Evolutionary conservation across 352 stramenopile genomes (phyloP), one percentile per base, ranked within the genome.

Genomic region (Peronospora farinosa): DNA sequence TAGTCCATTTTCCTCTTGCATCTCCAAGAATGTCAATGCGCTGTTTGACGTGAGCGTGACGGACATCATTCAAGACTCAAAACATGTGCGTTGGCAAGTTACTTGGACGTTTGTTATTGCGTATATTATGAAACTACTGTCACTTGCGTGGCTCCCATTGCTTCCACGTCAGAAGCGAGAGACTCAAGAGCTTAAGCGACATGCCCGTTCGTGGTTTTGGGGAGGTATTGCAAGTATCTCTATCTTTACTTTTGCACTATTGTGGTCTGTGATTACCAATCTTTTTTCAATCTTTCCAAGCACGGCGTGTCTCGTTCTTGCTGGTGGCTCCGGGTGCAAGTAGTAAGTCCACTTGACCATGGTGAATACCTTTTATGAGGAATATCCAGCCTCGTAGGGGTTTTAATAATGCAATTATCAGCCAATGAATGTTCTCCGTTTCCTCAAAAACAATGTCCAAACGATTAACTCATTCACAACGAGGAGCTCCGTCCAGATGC

Each of bases 181-280:
- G 30, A 83, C 70, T 0, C 72, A 79, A 44, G 41, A 53, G 23
- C 65, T 84, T 25, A 82, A 80, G 40, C 50, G 49, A 4, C 54
- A 19, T n/a, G 74, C 60, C 0, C 54, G 57, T 0, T 42, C 44
- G 21, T 78, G 65, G 40, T 63, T 68, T 15, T 58, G 64, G 40
- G 65, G 58, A 13, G 74, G 77, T 5, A 40, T 71, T 9, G 21
- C 65, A 9, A 65, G 63, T 2, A 33, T 86, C 5, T 40, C 3
- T 7, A 65, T 78, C 15, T 72, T 65, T 16, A 13, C 47, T 3
- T 80, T 82, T 47, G 70, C 77, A 21, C 35, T 86, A 0, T 1
- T 78, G 2, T 89, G 71, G 72, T 84, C 78, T 1, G 54, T 86
- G 12, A 51, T 43, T 0, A 82, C 75, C 3, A 86, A 86, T 32